Conservation (phyloP, 2,329 filamentous ascomycete genomes). For the Aspergillus pseudotamarii region DNA sequence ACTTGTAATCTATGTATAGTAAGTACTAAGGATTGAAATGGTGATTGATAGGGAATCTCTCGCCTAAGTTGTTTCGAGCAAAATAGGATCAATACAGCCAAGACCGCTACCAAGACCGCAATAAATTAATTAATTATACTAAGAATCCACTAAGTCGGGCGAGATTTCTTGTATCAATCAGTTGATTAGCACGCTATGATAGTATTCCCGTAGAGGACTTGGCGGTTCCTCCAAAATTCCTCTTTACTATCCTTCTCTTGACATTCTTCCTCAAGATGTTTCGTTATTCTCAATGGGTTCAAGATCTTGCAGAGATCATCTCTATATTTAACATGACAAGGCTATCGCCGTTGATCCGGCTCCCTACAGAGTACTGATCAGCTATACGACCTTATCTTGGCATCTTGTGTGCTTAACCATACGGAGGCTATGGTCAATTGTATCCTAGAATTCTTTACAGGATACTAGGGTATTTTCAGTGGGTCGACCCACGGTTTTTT, state of each 20-base stretch:
- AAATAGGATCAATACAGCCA: background rate
- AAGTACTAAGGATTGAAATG: background rate
- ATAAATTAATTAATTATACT: background rate
- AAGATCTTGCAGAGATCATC: background rate
- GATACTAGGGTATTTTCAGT: background rate
- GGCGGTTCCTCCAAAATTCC: background rate
- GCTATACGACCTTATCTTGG: background rate
- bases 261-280: background rate
- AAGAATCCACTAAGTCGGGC: background rate
- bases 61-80: background rate
- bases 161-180: background rate
- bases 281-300: background rate
- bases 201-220: background rate
- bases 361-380: background rate
- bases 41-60: background rate
- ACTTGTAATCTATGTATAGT: conserved; percentile 25
- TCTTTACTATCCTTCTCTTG: background rate
- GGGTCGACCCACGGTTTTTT: background rate
- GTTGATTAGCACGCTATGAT: background rate
- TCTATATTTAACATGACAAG: background rate
- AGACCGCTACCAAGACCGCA: background rate
- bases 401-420: background rate
- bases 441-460: background rate
- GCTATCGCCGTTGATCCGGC: background rate
- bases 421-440: too few relatives aligned